These are phyloP conservation scores for Arbutus unedo DNA, from an alignment of 148 eudicot species.

Conservation along the genomic window DNA sequence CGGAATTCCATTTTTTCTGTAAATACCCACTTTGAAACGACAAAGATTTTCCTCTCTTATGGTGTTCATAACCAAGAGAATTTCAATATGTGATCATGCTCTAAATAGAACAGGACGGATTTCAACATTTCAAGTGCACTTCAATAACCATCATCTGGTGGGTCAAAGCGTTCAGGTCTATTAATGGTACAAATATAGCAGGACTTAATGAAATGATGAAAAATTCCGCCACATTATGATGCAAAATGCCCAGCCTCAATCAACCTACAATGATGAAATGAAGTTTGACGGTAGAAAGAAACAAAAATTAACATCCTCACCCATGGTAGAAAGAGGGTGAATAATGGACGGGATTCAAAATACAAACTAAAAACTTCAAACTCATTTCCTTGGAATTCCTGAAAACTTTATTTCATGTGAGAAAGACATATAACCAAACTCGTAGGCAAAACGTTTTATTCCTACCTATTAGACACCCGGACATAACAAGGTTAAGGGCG, in stretches of 20 bases:
- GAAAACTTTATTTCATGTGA: not conserved
- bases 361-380: not conserved
- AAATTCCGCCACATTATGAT: not conserved
- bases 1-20: not conserved
- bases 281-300: not conserved
- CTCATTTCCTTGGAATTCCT: not conserved
- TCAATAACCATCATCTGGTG: constrained; percentile 5
- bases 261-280: not conserved
- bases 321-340: not conserved
- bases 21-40: not conserved
- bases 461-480: constrained; percentile 81
- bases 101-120: not conserved
- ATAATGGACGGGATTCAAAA: not conserved
- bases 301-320: not conserved
- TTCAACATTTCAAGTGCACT: not conserved
- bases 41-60: not conserved
- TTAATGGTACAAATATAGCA: not conserved
- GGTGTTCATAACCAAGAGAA: not conserved
- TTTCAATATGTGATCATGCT: not conserved
- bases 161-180: not conserved
- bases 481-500: constrained; percentile 75
- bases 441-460: constrained; percentile 1
- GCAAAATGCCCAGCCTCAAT: not conserved
- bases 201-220: not conserved
- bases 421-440: not conserved